Percentiles rank a stretch among this genome's conserved stretches.
Conservation (phyloP, 495 filamentous ascomycete species). For the Lasiosphaeria ovina region DNA sequence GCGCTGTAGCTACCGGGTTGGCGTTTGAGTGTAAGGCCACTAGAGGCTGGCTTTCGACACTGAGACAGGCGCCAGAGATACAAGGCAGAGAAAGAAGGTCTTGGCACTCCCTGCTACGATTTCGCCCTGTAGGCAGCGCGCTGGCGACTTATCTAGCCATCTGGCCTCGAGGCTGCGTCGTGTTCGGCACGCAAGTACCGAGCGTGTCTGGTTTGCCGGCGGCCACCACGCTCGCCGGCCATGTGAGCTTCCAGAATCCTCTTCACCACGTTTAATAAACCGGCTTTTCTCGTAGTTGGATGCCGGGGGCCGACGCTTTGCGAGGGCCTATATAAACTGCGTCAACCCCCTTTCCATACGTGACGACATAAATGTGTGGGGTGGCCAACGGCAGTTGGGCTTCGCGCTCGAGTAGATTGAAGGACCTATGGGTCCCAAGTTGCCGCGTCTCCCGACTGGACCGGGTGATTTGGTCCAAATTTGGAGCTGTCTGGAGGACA, state of each 20-base stretch:
- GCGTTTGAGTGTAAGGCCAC: neutral
- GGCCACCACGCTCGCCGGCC: neutral
- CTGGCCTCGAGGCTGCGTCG: neutral
- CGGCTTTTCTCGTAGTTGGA: neutral
- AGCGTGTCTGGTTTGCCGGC: neutral
- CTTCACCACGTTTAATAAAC: neutral
- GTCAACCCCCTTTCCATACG: neutral
- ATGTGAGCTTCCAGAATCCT: neutral
- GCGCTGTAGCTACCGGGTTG: neutral
- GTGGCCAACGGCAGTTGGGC: neutral
- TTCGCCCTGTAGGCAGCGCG: neutral
- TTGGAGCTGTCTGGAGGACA: no score
- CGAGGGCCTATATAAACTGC: neutral
- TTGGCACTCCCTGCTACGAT: neutral
- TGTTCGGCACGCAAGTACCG: neutral
- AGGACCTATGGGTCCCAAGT: no score
- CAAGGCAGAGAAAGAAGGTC: neutral
- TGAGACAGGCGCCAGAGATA: neutral
- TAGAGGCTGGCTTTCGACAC: neutral
- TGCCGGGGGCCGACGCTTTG: neutral
- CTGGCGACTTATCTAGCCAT: neutral
- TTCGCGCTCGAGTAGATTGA: no score
- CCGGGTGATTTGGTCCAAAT: no score
- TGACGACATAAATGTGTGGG: neutral
- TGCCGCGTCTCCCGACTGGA: no score